These are phyloP conservation scores for Fusarium nematophilum DNA, from an alignment of 2,329 filamentous ascomycete genomes.

Conservation along the genomic window DNA sequence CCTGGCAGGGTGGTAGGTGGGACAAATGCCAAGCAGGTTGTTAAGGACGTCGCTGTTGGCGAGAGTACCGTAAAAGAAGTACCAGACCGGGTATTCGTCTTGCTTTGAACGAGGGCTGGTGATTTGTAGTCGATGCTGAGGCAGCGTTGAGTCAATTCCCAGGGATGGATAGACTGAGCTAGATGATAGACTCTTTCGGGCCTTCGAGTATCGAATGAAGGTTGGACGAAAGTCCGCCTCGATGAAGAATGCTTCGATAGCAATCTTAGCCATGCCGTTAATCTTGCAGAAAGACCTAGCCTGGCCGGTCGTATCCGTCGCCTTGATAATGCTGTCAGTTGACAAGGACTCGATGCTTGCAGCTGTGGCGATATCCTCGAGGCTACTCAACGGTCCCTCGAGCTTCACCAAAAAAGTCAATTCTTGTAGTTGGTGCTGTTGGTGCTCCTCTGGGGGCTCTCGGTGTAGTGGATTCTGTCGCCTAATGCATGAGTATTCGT, in stretches of 20 bases:
- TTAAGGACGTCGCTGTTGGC: not conserved
- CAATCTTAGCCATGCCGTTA: not conserved
- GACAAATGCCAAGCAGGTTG: not conserved
- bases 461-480: not conserved
- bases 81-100: conserved; percentile 7
- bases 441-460: not conserved
- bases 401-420: conserved; percentile 8
- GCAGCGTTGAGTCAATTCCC: conserved; percentile 8
- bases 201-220: conserved; percentile 6
- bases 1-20: not conserved
- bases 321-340: not conserved
- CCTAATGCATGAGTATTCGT: not conserved
- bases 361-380: not conserved
- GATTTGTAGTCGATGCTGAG: not conserved
- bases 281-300: conserved; percentile 2
- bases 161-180: not conserved
- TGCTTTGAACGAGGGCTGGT: not conserved
- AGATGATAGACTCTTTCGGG: not conserved
- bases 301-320: not conserved
- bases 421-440: not conserved
- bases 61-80: conserved; percentile 11
- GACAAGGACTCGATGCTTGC: not conserved
- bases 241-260: not conserved
- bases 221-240: not conserved
- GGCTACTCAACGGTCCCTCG: not conserved